phyloP scores from a whole-genome alignment of 176 grass and related monocot genomes.

The Cocos nucifera region DNA sequence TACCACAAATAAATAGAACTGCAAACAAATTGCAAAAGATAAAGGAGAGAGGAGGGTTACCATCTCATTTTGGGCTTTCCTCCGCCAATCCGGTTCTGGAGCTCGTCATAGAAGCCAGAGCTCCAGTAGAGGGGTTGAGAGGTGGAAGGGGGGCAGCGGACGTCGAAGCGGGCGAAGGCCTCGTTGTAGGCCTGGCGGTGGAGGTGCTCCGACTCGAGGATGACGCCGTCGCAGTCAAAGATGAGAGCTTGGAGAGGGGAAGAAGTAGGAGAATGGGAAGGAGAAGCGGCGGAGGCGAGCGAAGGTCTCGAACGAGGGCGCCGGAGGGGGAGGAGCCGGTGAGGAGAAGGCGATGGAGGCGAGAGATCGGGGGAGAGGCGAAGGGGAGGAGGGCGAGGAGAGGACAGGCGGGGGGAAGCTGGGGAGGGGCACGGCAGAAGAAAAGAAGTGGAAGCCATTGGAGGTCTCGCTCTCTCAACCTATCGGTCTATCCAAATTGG shows the following conservation, averaged over 20 bases:
- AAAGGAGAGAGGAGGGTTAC: slow-evolving; percentile 12
- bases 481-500: too few relatives aligned
- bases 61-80: slow-evolving; percentile 99
- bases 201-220: slow-evolving; percentile 94
- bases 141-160: slow-evolving; percentile 46
- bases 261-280: slow-evolving; percentile 9
- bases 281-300: slow-evolving; percentile 11
- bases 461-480: background rate
- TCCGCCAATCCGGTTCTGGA: slow-evolving; percentile 85
- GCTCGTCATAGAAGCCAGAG: slow-evolving; percentile 65
- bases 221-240: slow-evolving; percentile 95
- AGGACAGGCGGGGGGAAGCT: slow-evolving; percentile 1
- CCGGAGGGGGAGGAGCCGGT: background rate
- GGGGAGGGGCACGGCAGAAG: slow-evolving; percentile 6
- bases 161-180: slow-evolving; percentile 67
- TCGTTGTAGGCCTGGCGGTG: slow-evolving; percentile 94
- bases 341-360: background rate
- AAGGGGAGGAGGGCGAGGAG: slow-evolving; percentile 2
- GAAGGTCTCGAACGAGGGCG: slow-evolving; percentile 10
- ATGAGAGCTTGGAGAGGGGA: slow-evolving; percentile 59
- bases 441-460: background rate
- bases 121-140: slow-evolving; percentile 48
- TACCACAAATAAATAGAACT: slow-evolving; percentile 18
- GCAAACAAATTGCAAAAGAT: background rate
- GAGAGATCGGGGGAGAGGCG: background rate